Conservation (phyloP, 352 stramenopile genomes). For the Pythium aristosporum region DNA sequence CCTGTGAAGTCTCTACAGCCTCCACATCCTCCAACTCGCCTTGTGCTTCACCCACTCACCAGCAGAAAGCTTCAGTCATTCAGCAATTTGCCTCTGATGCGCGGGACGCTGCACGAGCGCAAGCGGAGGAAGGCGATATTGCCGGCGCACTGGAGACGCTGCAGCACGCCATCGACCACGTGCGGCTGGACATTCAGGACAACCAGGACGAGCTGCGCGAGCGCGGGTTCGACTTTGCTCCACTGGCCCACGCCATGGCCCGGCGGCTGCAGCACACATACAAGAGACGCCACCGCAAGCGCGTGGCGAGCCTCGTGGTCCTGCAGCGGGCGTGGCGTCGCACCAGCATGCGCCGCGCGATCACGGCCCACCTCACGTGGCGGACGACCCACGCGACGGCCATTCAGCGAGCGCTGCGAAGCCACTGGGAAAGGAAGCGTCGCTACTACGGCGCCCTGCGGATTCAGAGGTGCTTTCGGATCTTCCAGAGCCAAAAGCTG, state of each 20-base stretch:
- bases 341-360: conserved; percentile 19
- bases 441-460: conserved; percentile 27
- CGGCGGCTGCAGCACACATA: conserved; percentile 41
- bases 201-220: conserved; percentile 30
- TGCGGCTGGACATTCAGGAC: conserved; percentile 41
- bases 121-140: conserved; percentile 29
- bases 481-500: conserved; percentile 40
- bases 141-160: conserved; percentile 43
- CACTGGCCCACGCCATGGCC: conserved; percentile 33
- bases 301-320: conserved; percentile 25
- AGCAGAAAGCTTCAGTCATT: not conserved
- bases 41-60: not conserved
- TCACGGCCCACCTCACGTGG: conserved; percentile 16
- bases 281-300: conserved; percentile 30
- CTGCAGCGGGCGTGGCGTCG: conserved; percentile 43
- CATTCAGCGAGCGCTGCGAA: conserved; percentile 43
- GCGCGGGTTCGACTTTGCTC: conserved; percentile 50
- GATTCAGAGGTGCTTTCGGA: conserved; percentile 46
- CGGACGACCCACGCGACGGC: conserved; percentile 23
- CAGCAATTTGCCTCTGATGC: conserved; percentile 27
- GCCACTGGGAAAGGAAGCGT: conserved; percentile 19
- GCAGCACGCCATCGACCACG: conserved; percentile 43
- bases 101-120: conserved; percentile 14
- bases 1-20: not conserved
- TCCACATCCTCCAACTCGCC: not conserved